Evolutionary conservation across 331 rosid genomes (phyloP), one percentile per base, ranked within the genome.

Genomic region (Spiraea crenata): DNA sequence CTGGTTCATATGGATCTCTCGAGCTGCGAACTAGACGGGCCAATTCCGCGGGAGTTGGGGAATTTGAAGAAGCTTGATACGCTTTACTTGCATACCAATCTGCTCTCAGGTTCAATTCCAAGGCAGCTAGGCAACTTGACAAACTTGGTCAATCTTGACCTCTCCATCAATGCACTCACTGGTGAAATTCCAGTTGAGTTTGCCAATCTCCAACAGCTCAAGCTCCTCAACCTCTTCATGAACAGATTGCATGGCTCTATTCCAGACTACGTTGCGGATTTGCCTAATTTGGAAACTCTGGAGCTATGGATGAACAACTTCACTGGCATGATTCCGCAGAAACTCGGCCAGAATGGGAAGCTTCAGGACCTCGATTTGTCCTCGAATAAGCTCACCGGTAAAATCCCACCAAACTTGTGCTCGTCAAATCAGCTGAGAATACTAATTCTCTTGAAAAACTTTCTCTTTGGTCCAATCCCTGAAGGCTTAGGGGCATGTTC

Each of bases 161-260:
- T 92, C 59, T 92, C 98, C 45, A 81, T 79, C 84, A 92, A 92
- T 79, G 85, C 81, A 55, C 84, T 92, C 34, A 84, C 84, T 0
- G 98, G 98, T 3, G 96, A 89, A 83, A 89, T 92, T 77, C 98
- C 98, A 5, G 41, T 48, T 2, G 95, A 92, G 84, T 89, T 92
- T 77, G 55, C 44, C 39, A 83, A 71, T 66, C 95, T 92, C 79
- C 69, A 51, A 6, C 52, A 69, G 65, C 95, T 92, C 71, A 74
- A 78, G 82, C 98, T 92, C 45, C 79, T 92, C 68, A 89, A 87
- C 77, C 86, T 92, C 15, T 89, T 92, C 87, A 71, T 86, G 82
- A 92, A 92, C 87, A 84, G 81, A 71, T 70, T 92, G 20, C 98
- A 92, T 37, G 96, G 98, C 6, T 88, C 93, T 56, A 86, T 92